Base-by-base conservation (phyloP, 169 alveolate species). In the Plasmodium gaboni region DNA sequence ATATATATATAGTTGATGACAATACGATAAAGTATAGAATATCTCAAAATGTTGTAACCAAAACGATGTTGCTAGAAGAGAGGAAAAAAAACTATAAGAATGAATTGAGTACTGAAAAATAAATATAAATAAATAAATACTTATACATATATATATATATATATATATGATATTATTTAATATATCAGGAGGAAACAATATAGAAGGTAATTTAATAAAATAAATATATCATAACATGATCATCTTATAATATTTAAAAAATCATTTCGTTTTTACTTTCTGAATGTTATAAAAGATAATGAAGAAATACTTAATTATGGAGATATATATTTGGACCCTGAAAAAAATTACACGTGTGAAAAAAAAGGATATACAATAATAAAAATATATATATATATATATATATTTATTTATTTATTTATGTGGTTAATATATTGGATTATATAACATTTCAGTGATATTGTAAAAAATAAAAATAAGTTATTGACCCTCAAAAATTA, bases 391-490 rank as follows among this genome's bases (percentile, higher is more conserved):
- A 48, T 48, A 12, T 48, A 48, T 12, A 48, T 48, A 15, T 53
- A 53, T 17, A 15, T n/a, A 53, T 19, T 0, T 8, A 60, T 60
- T 13, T 60, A 19, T 17, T 13, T 60, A 60, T 60, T 6, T 60
- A 60, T 17, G 32, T 60, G 32, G 7, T 42, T 24, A 28, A 13
- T 15, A 19, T 13, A 10, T 15, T 6, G 22, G 22, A 15, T 15
- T 15, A 59, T 59, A 17, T 15, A 22, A 17, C 6, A 60, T 61
- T 80, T 80, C 61, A 80, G 90, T 3, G 90, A 80, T 26, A 74
- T 59, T 8, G 90, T 80, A 67, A 80, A 80, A 60, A 67, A 80
- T 26, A 80, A 80, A 15, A 80, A 80, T 53, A 80, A 80, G 15
- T 28, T 67, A 22, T 12, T 80, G 59, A 80, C 90, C 53, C 72